Evolutionary conservation across 768 basidiomycete species (phyloP).

Genomic region (Erythrobasidium yunnanense): DNA sequence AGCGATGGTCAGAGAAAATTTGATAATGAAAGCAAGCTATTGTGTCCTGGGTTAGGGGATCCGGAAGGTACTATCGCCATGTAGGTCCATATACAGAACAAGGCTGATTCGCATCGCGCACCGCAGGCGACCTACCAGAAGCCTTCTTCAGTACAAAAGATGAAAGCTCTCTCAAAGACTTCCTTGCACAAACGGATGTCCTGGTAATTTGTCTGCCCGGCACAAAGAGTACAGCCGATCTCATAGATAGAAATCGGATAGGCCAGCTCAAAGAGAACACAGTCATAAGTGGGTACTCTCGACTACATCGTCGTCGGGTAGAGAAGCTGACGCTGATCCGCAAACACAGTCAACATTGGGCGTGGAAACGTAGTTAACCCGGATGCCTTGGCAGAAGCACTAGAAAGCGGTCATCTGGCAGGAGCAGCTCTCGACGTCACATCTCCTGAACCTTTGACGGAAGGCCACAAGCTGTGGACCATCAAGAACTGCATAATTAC

Average conservation of each 20-base stretch:
- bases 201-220: slow-evolving; percentile 19
- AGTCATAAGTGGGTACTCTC: not conserved
- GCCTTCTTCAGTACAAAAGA: slow-evolving; percentile 12
- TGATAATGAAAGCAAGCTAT: slow-evolving; percentile 7
- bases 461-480: slow-evolving; percentile 40
- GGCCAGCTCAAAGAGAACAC: slow-evolving; percentile 21
- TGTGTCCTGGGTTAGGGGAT: slow-evolving; percentile 24
- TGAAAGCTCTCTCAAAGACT: slow-evolving; percentile 14
- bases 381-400: slow-evolving; percentile 13
- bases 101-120: no score
- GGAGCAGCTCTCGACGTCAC: slow-evolving; percentile 38
- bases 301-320: not conserved
- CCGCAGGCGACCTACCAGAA: slow-evolving; percentile 7
- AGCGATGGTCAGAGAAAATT: slow-evolving; percentile 9
- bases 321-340: not conserved
- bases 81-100: no score
- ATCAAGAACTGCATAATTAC: slow-evolving; percentile 42
- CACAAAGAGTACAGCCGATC: not conserved
- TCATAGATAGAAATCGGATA: slow-evolving; percentile 11
- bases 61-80: not conserved
- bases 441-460: slow-evolving; percentile 43
- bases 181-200: slow-evolving; percentile 22
- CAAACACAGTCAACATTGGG: slow-evolving; percentile 20
- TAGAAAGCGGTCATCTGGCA: slow-evolving; percentile 4
- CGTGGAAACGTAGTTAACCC: slow-evolving; percentile 17